These are phyloP conservation scores for Mucor circinelloides DNA, from an alignment of 371 early-diverging fungal genomes.

Conservation along the genomic window DNA sequence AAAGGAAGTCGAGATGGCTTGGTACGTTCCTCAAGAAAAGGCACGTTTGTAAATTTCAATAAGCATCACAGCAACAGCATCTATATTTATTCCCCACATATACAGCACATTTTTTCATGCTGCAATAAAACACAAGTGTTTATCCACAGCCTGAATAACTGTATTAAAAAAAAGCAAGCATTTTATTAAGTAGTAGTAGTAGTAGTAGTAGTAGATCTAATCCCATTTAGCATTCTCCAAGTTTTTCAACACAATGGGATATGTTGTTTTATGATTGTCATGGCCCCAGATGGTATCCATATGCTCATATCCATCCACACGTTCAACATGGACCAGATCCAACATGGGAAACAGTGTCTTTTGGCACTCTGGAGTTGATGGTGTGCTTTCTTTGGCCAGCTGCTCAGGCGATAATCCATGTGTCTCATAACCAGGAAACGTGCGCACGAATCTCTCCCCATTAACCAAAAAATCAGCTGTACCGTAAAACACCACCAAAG, in stretches of 20 bases:
- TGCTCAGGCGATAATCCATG: slow-evolving; percentile 19
- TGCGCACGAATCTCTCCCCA: slow-evolving; percentile 44
- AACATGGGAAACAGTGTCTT: slow-evolving; percentile 31
- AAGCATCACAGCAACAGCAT: neutral
- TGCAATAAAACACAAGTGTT: neutral
- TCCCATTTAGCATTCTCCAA: slow-evolving; percentile 26
- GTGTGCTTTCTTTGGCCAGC: slow-evolving; percentile 15
- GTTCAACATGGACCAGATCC: slow-evolving; percentile 49
- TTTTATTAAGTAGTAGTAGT: neutral
- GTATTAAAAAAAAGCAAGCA: neutral
- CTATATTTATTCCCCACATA: slow-evolving; percentile 4
- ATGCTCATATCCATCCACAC: slow-evolving; percentile 58
- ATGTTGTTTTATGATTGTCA: slow-evolving; percentile 40
- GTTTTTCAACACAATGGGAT: slow-evolving; percentile 31
- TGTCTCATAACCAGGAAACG: slow-evolving; percentile 36
- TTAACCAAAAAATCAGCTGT: slow-evolving; percentile 55
- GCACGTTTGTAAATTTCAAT: slow-evolving; percentile 32
- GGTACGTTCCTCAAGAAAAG: slow-evolving; percentile 49
- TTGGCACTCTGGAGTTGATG: neutral
- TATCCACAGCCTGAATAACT: neutral
- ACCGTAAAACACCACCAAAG: slow-evolving; percentile 57
- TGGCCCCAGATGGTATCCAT: slow-evolving; percentile 63
- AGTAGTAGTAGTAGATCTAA: neutral
- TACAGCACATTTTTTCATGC: neutral
- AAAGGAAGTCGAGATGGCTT: slow-evolving; percentile 57